phyloP scores from a whole-genome alignment of 164 flowering plant genomes.

The Taxillus chinensis region DNA sequence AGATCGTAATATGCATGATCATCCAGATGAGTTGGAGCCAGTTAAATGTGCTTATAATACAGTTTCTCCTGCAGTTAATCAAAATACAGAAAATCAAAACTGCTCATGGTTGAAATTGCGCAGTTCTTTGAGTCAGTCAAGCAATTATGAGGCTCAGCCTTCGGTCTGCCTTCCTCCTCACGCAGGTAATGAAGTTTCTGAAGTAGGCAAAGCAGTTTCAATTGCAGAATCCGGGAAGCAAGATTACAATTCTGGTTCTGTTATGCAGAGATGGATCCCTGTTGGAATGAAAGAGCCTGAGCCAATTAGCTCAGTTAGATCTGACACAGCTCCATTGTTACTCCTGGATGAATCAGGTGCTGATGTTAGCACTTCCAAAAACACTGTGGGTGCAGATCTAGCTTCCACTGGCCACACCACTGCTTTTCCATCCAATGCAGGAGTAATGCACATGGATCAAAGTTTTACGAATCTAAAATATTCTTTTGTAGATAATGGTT shows the following conservation, averaged over 20 bases:
- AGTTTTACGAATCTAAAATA: slow-evolving; percentile 8
- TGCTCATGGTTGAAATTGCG: slow-evolving; percentile 8
- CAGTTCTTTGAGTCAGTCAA: slow-evolving; percentile 10
- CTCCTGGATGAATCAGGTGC: slow-evolving; percentile 12
- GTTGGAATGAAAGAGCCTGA: slow-evolving; percentile 27
- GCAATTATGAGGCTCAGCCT: slow-evolving; percentile 8
- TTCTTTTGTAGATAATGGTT: slow-evolving; percentile 8
- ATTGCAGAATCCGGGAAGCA: slow-evolving; percentile 17
- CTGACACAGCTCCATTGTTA: slow-evolving; percentile 12
- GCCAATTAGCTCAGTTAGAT: slow-evolving; percentile 7
- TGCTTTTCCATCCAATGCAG: slow-evolving; percentile 11
- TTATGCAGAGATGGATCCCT: slow-evolving; percentile 43
- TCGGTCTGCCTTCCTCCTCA: slow-evolving; percentile 13
- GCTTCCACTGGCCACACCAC: slow-evolving; percentile 10
- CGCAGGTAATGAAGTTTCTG: slow-evolving; percentile 11
- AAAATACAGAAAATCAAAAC: slow-evolving; percentile 4
- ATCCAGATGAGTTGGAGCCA: slow-evolving; percentile 11
- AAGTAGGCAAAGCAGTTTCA: slow-evolving; percentile 16
- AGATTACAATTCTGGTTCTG: slow-evolving; percentile 22
- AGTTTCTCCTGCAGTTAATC: slow-evolving; percentile 7
- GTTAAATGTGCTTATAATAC: slow-evolving; percentile 3
- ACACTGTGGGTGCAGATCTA: slow-evolving; percentile 6
- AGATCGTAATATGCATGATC: slow-evolving; percentile 11
- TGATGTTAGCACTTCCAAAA: slow-evolving; percentile 10
- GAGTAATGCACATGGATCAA: neutral